Percentiles rank a stretch among this genome's conserved stretches.
Conservation (phyloP, 345 rosid genomes). For the Excoecaria agallocha region DNA sequence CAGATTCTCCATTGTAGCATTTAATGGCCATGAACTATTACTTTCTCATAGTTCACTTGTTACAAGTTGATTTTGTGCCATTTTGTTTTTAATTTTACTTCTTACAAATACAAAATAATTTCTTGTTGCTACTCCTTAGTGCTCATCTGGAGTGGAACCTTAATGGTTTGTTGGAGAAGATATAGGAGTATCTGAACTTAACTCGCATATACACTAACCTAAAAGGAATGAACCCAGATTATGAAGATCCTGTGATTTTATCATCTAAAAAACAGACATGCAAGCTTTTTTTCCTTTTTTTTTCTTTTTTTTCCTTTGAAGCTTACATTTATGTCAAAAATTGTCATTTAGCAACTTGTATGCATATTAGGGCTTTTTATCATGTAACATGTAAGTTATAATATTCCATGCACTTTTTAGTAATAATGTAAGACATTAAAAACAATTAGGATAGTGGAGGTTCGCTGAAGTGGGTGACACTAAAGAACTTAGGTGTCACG, state of each 20-base stretch:
- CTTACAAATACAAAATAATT: not conserved
- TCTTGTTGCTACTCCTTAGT: conserved; percentile 35
- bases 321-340: no score
- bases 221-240: conserved; percentile 96
- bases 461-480: conserved; percentile 14
- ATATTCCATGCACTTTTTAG: not conserved
- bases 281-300: conserved; percentile 93
- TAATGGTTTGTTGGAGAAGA: conserved; percentile 81
- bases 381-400: not conserved
- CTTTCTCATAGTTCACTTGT: not conserved
- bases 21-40: not conserved
- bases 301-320: conserved; percentile 92
- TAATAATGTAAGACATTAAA: no score
- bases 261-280: conserved; percentile 84
- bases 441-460: conserved; percentile 30
- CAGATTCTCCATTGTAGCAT: not conserved
- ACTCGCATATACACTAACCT: conserved; percentile 96
- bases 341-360: conserved; percentile 67
- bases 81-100: not conserved
- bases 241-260: conserved; percentile 90
- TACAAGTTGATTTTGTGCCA: not conserved
- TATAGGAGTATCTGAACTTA: conserved; percentile 89
- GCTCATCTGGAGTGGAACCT: conserved; percentile 99
- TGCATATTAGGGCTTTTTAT: not conserved
- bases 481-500: not conserved